phyloP scores from a whole-genome alignment of 2,329 filamentous ascomycete species.

The Fusarium penzigii region DNA sequence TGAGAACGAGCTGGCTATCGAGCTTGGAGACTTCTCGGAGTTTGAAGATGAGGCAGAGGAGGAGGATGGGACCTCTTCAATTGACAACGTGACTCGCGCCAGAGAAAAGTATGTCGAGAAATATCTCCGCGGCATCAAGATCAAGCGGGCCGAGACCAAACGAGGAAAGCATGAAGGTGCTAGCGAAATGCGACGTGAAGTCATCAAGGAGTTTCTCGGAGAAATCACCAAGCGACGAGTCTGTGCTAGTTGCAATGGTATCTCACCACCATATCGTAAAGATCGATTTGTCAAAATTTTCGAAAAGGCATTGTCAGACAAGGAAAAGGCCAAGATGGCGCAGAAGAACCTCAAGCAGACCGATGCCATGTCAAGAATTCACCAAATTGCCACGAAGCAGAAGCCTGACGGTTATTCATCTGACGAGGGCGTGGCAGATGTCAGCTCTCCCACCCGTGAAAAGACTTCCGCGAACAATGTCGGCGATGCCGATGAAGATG shows the following conservation, averaged over 20 bases:
- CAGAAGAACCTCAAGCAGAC: slow-evolving; percentile 65
- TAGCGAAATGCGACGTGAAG: slow-evolving; percentile 69
- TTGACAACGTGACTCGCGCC: slow-evolving; percentile 55
- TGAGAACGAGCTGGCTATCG: slow-evolving; percentile 43
- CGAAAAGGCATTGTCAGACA: slow-evolving; percentile 72
- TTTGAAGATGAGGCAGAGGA: slow-evolving; percentile 62
- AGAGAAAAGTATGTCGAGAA: slow-evolving; percentile 70
- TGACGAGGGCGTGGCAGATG: slow-evolving; percentile 72
- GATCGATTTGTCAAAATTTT: slow-evolving; percentile 94
- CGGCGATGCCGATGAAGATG: slow-evolving; percentile 49
- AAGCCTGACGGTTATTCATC: slow-evolving; percentile 47
- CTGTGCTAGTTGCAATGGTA: slow-evolving; percentile 67
- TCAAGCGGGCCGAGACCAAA: slow-evolving; percentile 49
- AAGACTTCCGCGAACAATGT: slow-evolving; percentile 40
- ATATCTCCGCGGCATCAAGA: slow-evolving; percentile 63
- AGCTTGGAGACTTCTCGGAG: slow-evolving; percentile 36
- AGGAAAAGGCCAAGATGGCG: slow-evolving; percentile 77
- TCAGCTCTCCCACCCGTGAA: slow-evolving; percentile 49
- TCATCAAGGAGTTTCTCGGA: slow-evolving; percentile 81
- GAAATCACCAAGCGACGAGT: slow-evolving; percentile 68
- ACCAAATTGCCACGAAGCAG: slow-evolving; percentile 39
- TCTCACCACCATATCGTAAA: slow-evolving; percentile 83
- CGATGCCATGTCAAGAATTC: slow-evolving; percentile 63
- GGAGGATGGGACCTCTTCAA: slow-evolving; percentile 52
- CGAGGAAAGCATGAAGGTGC: slow-evolving; percentile 81